A percentile compares a stretch with the other conserved stretches of the same genome.
Conservation (phyloP, 2,329 filamentous ascomycete species). For the Magnaporthales sp. region DNA sequence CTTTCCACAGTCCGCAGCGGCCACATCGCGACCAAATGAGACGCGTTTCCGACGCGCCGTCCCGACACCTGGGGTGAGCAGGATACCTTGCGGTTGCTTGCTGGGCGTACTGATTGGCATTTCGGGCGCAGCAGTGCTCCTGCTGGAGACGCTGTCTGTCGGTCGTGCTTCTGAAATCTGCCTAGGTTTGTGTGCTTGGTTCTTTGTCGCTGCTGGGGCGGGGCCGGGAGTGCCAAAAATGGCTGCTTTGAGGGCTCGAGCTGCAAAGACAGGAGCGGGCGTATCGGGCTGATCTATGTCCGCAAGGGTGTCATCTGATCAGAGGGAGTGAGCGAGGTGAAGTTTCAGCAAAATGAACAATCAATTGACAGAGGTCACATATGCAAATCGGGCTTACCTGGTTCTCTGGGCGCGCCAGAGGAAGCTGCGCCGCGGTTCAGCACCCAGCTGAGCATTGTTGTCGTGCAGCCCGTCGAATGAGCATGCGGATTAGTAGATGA, state of each 20-base stretch:
- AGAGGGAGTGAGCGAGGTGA: background rate
- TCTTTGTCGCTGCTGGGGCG: constrained; percentile 7
- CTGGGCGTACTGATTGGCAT: constrained; percentile 25
- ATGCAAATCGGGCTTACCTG: constrained; percentile 6
- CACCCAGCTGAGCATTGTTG: constrained; percentile 51
- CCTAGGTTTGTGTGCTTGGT: background rate
- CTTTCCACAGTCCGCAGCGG: constrained; percentile 28
- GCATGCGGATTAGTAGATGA: background rate
- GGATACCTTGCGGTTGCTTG: constrained; percentile 46
- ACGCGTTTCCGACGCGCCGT: constrained; percentile 54
- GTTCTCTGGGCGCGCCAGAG: constrained; percentile 22
- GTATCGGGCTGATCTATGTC: constrained; percentile 50
- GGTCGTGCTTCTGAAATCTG: background rate
- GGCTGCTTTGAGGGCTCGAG: constrained; percentile 54
- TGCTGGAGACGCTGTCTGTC: background rate
- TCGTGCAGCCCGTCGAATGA: background rate
- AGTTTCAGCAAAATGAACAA: background rate
- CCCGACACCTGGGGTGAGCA: constrained; percentile 55
- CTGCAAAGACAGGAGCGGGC: constrained; percentile 57
- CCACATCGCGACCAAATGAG: constrained; percentile 52
- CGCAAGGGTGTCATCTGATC: constrained; percentile 31
- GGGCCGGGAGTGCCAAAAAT: constrained; percentile 51
- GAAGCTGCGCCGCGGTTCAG: constrained; percentile 36
- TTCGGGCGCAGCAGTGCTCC: background rate
- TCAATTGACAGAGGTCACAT: background rate